Base-by-base conservation (phyloP, 805 yeast genomes). In the Saturnispora zaruensis region DNA sequence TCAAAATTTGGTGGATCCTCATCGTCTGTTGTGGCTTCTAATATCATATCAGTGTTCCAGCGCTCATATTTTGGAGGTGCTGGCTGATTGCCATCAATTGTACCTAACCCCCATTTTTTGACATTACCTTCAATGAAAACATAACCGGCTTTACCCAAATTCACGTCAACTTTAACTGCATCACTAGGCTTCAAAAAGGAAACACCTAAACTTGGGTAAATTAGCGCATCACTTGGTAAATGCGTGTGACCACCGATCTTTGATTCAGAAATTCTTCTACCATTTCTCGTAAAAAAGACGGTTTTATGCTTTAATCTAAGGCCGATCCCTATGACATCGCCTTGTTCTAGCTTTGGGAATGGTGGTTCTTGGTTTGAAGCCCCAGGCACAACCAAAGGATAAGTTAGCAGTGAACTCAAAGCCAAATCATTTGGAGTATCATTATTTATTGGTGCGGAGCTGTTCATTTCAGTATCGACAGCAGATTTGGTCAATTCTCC, bases 21-120 rank as follows among this genome's bases (percentile, higher is more conserved):
- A 24, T 74, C 63, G 58, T 76, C 82, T 23, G 79, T 74, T 45
- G 66, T 74, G 44, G 66, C 60, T 59, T 85, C 96, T 26, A 91
- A 67, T 48, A 91, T 66, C 4, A 89, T 79, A 62, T 90, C 96
- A 44, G 81, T 81, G 42, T 78, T 80, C 59, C 82, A 89, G 51
- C 82, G 79, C 45, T 87, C 86, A 66, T 91, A 91, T 8, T 93
- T 83, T 1, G 99, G 99, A 3, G 98, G 96, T 5, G 98, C 95
- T 3, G 95, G 84, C 51, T 89, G 84, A 45, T 75, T 77, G 1
- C 98, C 99, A 56, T 83, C 86, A 37, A 84, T 74, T 3, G 93
- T 91, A n/a, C 95, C 96, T 59, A 84, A 83, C 5, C 96, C 96
- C 96, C 96, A 89, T 63, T 86, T 88, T 63, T 89, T 89, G 36